Percentiles rank a stretch among this genome's conserved stretches.
Evolutionary conservation across 352 stramenopile species (phyloP).

Genomic region (Elongisporangium prolatum): DNA sequence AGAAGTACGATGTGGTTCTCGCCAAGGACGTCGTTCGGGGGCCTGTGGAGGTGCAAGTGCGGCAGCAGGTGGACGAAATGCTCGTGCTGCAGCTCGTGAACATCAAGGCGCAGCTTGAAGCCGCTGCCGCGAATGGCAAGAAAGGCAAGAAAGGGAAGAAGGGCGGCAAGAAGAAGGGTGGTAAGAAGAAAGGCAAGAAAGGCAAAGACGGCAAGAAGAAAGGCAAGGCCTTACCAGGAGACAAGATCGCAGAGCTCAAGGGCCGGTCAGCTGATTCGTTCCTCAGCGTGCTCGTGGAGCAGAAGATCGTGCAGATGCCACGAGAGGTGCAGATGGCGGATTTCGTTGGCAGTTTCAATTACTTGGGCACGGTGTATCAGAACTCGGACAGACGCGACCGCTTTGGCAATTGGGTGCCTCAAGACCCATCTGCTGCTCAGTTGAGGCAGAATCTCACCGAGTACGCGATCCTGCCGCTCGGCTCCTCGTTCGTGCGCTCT

Average conservation of each 20-base stretch:
- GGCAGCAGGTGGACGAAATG: slow-evolving; percentile 92
- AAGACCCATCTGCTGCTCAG: slow-evolving; percentile 89
- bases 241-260: slow-evolving; percentile 91
- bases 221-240: slow-evolving; percentile 79
- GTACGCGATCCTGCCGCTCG: slow-evolving; percentile 89
- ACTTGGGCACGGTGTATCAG: slow-evolving; percentile 75
- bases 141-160: slow-evolving; percentile 79
- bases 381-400: slow-evolving; percentile 56
- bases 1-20: slow-evolving; percentile 92
- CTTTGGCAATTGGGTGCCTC: slow-evolving; percentile 85
- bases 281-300: slow-evolving; percentile 84
- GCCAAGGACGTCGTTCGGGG: slow-evolving; percentile 88
- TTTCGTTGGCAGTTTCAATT: slow-evolving; percentile 91
- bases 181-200: slow-evolving; percentile 42
- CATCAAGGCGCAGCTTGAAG: slow-evolving; percentile 89
- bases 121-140: slow-evolving; percentile 53
- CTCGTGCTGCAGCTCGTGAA: slow-evolving; percentile 92
- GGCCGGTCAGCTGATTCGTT: slow-evolving; percentile 88
- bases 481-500: slow-evolving; percentile 66
- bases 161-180: slow-evolving; percentile 48
- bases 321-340: slow-evolving; percentile 51
- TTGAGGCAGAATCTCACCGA: slow-evolving; percentile 87
- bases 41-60: slow-evolving; percentile 83
- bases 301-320: slow-evolving; percentile 81
- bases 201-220: slow-evolving; percentile 61